Evolutionary conservation across 2,329 filamentous ascomycete genomes (phyloP).

Genomic region (Coniosporium tulheliwenetii): DNA sequence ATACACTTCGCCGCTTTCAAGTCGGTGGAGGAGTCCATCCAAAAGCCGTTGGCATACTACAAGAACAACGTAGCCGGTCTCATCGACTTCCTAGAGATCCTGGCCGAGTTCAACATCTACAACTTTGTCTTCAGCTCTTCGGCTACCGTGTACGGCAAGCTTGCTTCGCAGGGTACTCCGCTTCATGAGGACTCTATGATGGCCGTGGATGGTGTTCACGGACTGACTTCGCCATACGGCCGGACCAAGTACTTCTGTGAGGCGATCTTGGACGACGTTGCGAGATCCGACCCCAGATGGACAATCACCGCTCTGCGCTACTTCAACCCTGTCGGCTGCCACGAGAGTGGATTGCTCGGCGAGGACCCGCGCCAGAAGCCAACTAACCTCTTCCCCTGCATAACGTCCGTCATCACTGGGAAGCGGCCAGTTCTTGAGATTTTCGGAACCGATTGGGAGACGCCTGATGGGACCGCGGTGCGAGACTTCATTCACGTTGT

Average conservation of each 20-base stretch:
- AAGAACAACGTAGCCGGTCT: conserved; percentile 49
- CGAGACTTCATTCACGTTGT: conserved; percentile 55
- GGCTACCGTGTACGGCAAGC: conserved; percentile 46
- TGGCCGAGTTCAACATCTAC: conserved; percentile 45
- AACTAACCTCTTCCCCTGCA: conserved; percentile 49
- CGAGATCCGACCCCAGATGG: conserved; percentile 44
- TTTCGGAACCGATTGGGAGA: conserved; percentile 51
- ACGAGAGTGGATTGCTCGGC: conserved; percentile 46
- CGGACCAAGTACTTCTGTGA: conserved; percentile 54
- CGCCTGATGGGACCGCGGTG: conserved; percentile 48
- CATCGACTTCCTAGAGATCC: conserved; percentile 39
- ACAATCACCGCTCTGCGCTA: conserved; percentile 48
- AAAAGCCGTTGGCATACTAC: conserved; percentile 46
- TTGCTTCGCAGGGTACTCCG: not conserved
- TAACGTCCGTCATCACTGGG: conserved; percentile 45
- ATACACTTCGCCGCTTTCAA: conserved; percentile 57
- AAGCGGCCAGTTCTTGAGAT: conserved; percentile 38
- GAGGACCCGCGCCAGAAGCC: conserved; percentile 47
- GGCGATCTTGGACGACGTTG: conserved; percentile 47
- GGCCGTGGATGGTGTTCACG: conserved; percentile 33
- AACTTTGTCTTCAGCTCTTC: conserved; percentile 54
- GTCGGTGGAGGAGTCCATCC: conserved; percentile 48
- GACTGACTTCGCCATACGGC: conserved; percentile 50
- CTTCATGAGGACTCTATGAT: conserved; percentile 30
- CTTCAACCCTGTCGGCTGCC: conserved; percentile 54